Conservation (phyloP, 2,329 filamentous ascomycete genomes). For the Cercospora zeae-maydis region DNA sequence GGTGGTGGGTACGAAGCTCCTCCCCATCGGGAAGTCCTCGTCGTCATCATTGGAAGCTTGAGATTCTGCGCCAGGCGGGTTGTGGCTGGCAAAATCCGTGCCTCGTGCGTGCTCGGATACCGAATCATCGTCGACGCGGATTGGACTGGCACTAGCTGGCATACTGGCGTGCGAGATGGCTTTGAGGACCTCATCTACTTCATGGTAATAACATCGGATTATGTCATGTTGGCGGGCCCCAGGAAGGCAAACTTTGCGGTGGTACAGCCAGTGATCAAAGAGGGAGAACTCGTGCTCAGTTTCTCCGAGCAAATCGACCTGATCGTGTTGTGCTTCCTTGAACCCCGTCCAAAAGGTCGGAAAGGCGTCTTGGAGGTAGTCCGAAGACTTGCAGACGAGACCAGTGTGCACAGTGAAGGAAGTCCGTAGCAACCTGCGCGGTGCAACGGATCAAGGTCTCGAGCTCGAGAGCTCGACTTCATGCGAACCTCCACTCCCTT, state of each 20-base stretch:
- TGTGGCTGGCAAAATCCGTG: neutral
- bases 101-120: neutral
- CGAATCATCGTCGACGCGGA: neutral
- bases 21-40: neutral
- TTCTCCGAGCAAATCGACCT: neutral
- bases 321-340: neutral
- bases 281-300: neutral
- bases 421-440: neutral
- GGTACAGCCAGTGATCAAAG: constrained; percentile 2
- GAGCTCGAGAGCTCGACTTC: too few species aligned
- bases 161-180: neutral
- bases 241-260: neutral
- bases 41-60: neutral
- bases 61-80: neutral
- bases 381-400: neutral
- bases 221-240: neutral
- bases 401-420: neutral
- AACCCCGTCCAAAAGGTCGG: neutral
- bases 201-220: neutral
- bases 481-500: too few species aligned
- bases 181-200: neutral
- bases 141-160: neutral
- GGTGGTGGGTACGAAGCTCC: neutral
- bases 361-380: neutral
- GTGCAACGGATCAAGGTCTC: neutral